These are phyloP conservation scores for Hygrophoropsis aurantiaca DNA, from an alignment of 768 basidiomycete species.

Conservation along the genomic window DNA sequence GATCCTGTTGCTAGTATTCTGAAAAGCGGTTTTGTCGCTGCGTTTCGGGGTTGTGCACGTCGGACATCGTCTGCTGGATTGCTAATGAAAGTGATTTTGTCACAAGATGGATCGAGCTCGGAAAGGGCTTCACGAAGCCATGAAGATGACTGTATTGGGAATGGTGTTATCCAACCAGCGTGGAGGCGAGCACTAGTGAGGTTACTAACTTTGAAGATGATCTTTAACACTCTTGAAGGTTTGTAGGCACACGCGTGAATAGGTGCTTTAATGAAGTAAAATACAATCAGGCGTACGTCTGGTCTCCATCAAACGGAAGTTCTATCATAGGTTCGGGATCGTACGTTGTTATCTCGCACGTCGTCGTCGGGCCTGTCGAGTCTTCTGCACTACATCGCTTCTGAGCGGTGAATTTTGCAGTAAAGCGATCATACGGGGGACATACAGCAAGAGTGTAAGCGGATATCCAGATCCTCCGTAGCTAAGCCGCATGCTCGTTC, in stretches of 20 bases:
- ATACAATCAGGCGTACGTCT: slow-evolving; percentile 40
- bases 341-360: slow-evolving; percentile 83
- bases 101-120: slow-evolving; percentile 87
- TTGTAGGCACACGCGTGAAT: slow-evolving; percentile 12
- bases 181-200: background rate
- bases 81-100: slow-evolving; percentile 80
- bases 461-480: slow-evolving; percentile 80
- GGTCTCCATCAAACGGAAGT: slow-evolving; percentile 70
- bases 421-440: slow-evolving; percentile 11
- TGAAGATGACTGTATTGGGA: slow-evolving; percentile 58
- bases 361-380: slow-evolving; percentile 77
- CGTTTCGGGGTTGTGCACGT: slow-evolving; percentile 26
- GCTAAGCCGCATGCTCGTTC: slow-evolving; percentile 83
- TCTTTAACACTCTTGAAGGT: slow-evolving; percentile 66
- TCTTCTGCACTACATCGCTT: slow-evolving; percentile 62
- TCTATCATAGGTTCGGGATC: slow-evolving; percentile 82
- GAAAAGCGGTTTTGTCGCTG: slow-evolving; percentile 56
- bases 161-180: background rate
- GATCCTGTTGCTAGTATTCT: slow-evolving; percentile 79
- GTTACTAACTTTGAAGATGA: slow-evolving; percentile 74
- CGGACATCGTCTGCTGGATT: slow-evolving; percentile 50
- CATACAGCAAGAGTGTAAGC: slow-evolving; percentile 76
- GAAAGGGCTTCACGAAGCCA: slow-evolving; percentile 93
- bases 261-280: no score
- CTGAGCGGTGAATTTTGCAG: background rate